Evolutionary conservation across 2,329 filamentous ascomycete genomes (phyloP).

Genomic region (Magnaporthiopsis incrustans): DNA sequence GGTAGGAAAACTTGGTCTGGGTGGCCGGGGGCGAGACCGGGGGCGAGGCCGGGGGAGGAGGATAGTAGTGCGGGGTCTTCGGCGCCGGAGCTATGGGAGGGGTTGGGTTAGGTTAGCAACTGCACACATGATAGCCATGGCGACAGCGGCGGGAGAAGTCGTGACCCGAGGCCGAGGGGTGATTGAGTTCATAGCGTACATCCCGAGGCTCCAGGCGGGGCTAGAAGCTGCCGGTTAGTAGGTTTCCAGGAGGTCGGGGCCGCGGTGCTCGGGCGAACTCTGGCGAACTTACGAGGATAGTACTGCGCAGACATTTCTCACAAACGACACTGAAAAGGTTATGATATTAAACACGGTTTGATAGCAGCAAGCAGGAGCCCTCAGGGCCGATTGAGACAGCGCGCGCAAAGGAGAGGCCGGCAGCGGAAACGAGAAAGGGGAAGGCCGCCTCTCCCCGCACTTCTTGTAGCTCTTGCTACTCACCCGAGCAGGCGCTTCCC

Average conservation of each 20-base stretch:
- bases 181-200: constrained; percentile 1
- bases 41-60: constrained; percentile 28
- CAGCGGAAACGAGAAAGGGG: background rate
- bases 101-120: background rate
- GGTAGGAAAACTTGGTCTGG: constrained; percentile 28
- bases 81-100: constrained; percentile 11
- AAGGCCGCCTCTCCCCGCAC: background rate
- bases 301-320: constrained; percentile 16
- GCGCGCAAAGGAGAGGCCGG: background rate
- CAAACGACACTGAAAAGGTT: background rate
- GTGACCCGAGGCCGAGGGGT: background rate
- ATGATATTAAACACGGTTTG: background rate
- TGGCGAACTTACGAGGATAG: constrained; percentile 18
- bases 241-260: background rate
- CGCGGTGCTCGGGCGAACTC: background rate
- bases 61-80: constrained; percentile 20
- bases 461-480: background rate
- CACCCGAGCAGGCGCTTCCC: background rate
- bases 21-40: constrained; percentile 27
- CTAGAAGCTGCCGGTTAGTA: background rate
- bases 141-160: background rate
- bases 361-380: background rate
- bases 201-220: constrained; percentile 6
- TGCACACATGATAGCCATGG: background rate
- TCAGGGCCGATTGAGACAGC: background rate